Evolutionary conservation across 2,329 filamentous ascomycete species (phyloP), one percentile per base, ranked within the genome.

Genomic region (Knoxdaviesia capensis): DNA sequence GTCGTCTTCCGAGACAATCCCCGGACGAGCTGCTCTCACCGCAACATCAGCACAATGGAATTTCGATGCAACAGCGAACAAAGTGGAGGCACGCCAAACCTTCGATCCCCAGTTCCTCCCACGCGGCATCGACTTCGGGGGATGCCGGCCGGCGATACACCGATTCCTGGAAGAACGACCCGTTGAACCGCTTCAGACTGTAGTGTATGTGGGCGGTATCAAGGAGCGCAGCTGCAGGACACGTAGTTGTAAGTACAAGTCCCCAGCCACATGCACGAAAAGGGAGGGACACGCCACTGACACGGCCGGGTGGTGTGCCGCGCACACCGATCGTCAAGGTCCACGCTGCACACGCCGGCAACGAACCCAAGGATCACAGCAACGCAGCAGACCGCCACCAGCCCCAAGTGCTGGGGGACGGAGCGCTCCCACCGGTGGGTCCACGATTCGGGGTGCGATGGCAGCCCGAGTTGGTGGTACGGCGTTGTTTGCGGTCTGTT

Each of bases 111-210:
- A 60, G 45, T 6, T 51, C 54, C 9, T 56, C 60, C 72, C 73
- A 77, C 0, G 71, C 72, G 4, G 60, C 61, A 45, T 77, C 73
- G 0, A 74, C 69, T 41, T 70, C 66, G 0, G 66, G 63, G 0
- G 65, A 59, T 1, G 61, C 65, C 8, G 59, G 52, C 44, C 63
- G 58, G 2, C 71, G 64, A 49, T 68, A 77, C 10, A 68, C 53
- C 30, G 66, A 67, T 47, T 72, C 64, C 0, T 69, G 56, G 43
- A 74, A 49, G 20, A 77, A 69, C 0, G 66, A 66, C 0, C 71
- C 72, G 46, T 77, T 72, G 53, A 74, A 77, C 2, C 48, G 48
- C 41, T 61, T 52, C 9, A 44, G 40, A 2, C 43, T 30, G 42
- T 62, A 61, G 9, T 48, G 49, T 35, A 61, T 50, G 9, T 47